Conservation (phyloP, 1,284 basidiomycete species). For the Cryptococcus depauperatus region DNA sequence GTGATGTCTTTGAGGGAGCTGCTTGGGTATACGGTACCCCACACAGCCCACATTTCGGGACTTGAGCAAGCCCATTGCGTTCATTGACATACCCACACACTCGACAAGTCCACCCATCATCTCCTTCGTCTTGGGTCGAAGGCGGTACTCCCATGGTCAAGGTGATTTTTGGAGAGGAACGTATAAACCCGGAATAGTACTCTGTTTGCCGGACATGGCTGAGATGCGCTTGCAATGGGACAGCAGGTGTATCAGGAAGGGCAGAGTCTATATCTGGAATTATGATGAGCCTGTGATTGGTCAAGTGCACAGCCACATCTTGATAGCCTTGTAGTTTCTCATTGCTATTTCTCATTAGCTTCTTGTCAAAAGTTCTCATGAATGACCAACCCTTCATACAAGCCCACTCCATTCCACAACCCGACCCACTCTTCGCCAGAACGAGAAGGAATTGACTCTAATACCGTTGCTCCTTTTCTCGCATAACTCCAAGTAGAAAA, state of each 20-base stretch:
- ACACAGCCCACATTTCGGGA: slow-evolving; percentile 58
- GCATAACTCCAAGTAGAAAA: slow-evolving; percentile 23
- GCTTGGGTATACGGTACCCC: slow-evolving; percentile 45
- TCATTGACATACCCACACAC: slow-evolving; percentile 77
- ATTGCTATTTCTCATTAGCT: slow-evolving; percentile 49
- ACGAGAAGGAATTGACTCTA: slow-evolving; percentile 36
- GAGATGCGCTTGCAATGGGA: slow-evolving; percentile 55
- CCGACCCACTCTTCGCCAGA: slow-evolving; percentile 66
- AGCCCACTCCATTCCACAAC: slow-evolving; percentile 68
- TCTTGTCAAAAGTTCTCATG: slow-evolving; percentile 4
- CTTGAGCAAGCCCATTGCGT: slow-evolving; percentile 35
- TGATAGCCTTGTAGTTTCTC: slow-evolving; percentile 60
- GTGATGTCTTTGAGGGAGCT: neutral
- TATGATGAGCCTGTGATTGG: slow-evolving; percentile 61
- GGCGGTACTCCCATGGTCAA: slow-evolving; percentile 52
- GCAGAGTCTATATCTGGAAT: slow-evolving; percentile 25
- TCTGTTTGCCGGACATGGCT: slow-evolving; percentile 67
- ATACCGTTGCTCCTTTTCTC: slow-evolving; percentile 12
- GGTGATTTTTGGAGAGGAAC: slow-evolving; percentile 81
- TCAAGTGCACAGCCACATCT: slow-evolving; percentile 66
- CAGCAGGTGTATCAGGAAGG: slow-evolving; percentile 43
- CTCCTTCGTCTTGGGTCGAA: neutral
- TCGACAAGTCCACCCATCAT: slow-evolving; percentile 62
- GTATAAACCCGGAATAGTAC: slow-evolving; percentile 85
- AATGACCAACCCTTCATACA: slow-evolving; percentile 75